Percentiles rank a stretch among this genome's conserved stretches.
These are phyloP conservation scores for Lathyrus sativus DNA, from an alignment of 306 rosid species.

Conservation along the genomic window DNA sequence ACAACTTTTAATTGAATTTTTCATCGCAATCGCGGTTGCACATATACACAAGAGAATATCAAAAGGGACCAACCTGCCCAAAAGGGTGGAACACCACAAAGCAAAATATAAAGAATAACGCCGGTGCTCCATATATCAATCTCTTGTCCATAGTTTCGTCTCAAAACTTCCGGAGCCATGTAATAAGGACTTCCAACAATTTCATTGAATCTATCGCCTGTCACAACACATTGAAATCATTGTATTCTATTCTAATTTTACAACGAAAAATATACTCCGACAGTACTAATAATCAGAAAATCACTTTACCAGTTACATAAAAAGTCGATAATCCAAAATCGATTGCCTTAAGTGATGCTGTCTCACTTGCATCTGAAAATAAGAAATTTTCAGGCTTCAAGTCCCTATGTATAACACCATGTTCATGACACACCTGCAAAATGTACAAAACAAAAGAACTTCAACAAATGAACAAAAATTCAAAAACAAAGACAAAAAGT, in stretches of 20 bases:
- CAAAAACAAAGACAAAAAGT: neutral
- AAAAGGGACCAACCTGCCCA: slow-evolving; percentile 75
- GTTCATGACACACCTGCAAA: slow-evolving; percentile 75
- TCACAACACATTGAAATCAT: slow-evolving; percentile 8
- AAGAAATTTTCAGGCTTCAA: slow-evolving; percentile 94
- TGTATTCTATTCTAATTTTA: neutral
- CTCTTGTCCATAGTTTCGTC: slow-evolving; percentile 85
- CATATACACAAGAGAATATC: neutral
- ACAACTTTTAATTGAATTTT: neutral
- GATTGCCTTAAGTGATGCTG: slow-evolving; percentile 68
- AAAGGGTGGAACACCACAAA: slow-evolving; percentile 97
- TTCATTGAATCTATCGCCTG: slow-evolving; percentile 85
- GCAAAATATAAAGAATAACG: slow-evolving; percentile 85
- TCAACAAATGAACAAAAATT: neutral
- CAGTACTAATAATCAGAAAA: neutral
- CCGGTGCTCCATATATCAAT: slow-evolving; percentile 96
- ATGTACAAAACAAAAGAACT: neutral
- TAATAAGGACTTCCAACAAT: slow-evolving; percentile 99
- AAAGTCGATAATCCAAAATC: slow-evolving; percentile 93
- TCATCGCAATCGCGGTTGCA: neutral
- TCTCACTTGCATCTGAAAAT: slow-evolving; percentile 65
- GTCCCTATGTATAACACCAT: slow-evolving; percentile 91
- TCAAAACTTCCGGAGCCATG: slow-evolving; percentile 96
- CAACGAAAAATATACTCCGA: neutral
- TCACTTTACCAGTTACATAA: slow-evolving; percentile 55